These are phyloP conservation scores for Chaetothyriales sp. DNA, from an alignment of 2,329 filamentous ascomycete genomes.

Conservation along the genomic window DNA sequence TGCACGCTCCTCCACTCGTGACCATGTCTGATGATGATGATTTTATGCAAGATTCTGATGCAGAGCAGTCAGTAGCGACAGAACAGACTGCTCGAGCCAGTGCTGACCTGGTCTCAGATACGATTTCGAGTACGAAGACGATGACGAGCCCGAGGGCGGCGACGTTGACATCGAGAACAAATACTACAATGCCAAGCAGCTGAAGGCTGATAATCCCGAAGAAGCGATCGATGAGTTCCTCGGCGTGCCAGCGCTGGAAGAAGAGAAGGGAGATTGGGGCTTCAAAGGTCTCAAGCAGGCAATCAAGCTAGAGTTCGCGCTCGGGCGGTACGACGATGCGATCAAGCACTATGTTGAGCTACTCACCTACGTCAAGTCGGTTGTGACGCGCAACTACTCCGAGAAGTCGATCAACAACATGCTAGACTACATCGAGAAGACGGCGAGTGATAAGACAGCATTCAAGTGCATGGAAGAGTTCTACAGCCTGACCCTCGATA, in stretches of 20 bases:
- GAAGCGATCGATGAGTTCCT: constrained; percentile 86
- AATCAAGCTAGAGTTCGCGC: constrained; percentile 89
- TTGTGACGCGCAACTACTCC: constrained; percentile 93
- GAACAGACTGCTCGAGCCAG: not conserved
- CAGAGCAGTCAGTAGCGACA: constrained; percentile 52
- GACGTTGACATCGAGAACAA: constrained; percentile 98
- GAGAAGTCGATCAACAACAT: constrained; percentile 99
- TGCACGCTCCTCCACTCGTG: not conserved
- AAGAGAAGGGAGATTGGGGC: constrained; percentile 93
- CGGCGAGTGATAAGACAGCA: constrained; percentile 53
- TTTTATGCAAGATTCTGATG: constrained; percentile 85
- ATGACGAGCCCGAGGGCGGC: constrained; percentile 71
- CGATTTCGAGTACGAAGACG: constrained; percentile 95
- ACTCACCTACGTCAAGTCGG: constrained; percentile 90
- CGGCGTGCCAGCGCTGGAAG: constrained; percentile 67
- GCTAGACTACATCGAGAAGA: constrained; percentile 94
- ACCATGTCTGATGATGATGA: constrained; percentile 73
- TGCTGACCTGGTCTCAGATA: constrained; percentile 40
- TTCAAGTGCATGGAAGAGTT: constrained; percentile 83
- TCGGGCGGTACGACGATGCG: constrained; percentile 76
- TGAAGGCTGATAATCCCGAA: constrained; percentile 72
- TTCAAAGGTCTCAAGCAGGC: constrained; percentile 98
- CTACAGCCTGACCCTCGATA: constrained; percentile 82
- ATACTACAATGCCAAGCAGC: constrained; percentile 98
- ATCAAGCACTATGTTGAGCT: constrained; percentile 87